Conservation (phyloP, 139 green algal genomes). For the Coccomyxa sp. region DNA sequence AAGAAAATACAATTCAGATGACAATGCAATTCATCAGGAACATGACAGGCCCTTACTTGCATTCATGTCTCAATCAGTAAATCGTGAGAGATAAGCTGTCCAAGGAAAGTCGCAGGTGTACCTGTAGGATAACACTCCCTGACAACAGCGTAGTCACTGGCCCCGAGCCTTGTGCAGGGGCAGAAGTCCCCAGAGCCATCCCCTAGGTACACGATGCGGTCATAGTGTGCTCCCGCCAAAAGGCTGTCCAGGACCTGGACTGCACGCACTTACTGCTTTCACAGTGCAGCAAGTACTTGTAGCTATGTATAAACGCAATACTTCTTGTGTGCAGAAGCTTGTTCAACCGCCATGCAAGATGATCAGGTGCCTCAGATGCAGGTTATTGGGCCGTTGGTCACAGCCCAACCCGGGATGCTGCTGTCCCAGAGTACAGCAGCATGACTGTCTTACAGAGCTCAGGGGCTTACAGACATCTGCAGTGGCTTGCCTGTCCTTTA, state of each 20-base stretch:
- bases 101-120: too few species aligned
- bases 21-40: too few species aligned
- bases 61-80: too few species aligned
- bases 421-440: background rate
- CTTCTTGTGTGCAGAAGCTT: background rate
- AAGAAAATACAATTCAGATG: too few species aligned
- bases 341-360: background rate
- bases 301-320: background rate
- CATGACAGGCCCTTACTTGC: too few species aligned
- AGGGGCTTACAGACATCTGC: background rate
- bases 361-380: background rate
- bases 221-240: background rate
- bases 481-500: slow-evolving; percentile 24
- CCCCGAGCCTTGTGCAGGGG: slow-evolving; percentile 11
- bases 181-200: slow-evolving; percentile 27
- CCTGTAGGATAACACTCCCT: background rate
- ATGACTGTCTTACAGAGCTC: background rate
- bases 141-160: slow-evolving; percentile 8
- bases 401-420: background rate
- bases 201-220: slow-evolving; percentile 23
- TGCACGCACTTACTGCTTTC: background rate
- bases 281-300: background rate
- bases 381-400: background rate
- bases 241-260: slow-evolving; percentile 16
- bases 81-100: too few species aligned